A percentile compares a stretch with the other conserved stretches of the same genome.
These are phyloP conservation scores for Coemansia sp. DNA, from an alignment of 192 early-diverging fungal genomes.

Conservation along the genomic window DNA sequence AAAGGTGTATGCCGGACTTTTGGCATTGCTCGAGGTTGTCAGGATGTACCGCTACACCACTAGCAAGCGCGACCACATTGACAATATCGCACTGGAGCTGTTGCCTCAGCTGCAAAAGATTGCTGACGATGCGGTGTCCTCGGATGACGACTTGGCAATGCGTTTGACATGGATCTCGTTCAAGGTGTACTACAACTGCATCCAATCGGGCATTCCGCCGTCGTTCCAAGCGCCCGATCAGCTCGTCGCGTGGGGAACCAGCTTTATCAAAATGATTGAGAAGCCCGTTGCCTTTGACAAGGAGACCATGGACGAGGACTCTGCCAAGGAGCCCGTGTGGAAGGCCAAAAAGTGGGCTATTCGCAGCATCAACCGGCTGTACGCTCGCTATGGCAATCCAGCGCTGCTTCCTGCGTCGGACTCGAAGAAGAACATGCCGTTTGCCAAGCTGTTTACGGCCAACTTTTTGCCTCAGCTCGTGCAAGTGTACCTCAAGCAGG, in stretches of 20 bases:
- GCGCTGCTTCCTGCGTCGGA: conserved; percentile 61
- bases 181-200: conserved; percentile 79
- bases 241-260: conserved; percentile 87
- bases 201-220: conserved; percentile 60
- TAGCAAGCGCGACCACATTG: conserved; percentile 68
- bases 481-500: conserved; percentile 81
- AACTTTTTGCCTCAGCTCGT: conserved; percentile 93
- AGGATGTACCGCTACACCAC: conserved; percentile 76
- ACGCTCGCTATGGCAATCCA: conserved; percentile 75
- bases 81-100: conserved; percentile 72
- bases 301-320: conserved; percentile 66
- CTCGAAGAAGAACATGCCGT: conserved; percentile 58
- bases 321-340: conserved; percentile 85
- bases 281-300: conserved; percentile 66
- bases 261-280: conserved; percentile 81
- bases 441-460: conserved; percentile 83
- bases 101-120: conserved; percentile 83
- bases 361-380: conserved; percentile 84
- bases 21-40: conserved; percentile 80
- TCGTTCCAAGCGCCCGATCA: conserved; percentile 68
- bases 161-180: conserved; percentile 84
- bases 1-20: conserved; percentile 76
- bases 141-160: conserved; percentile 74
- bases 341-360: conserved; percentile 97
- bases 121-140: conserved; percentile 64